Percentiles rank a stretch among this genome's conserved stretches.
Conservation (phyloP, 2,329 filamentous ascomycete species). For the Xylariaceae sp. region DNA sequence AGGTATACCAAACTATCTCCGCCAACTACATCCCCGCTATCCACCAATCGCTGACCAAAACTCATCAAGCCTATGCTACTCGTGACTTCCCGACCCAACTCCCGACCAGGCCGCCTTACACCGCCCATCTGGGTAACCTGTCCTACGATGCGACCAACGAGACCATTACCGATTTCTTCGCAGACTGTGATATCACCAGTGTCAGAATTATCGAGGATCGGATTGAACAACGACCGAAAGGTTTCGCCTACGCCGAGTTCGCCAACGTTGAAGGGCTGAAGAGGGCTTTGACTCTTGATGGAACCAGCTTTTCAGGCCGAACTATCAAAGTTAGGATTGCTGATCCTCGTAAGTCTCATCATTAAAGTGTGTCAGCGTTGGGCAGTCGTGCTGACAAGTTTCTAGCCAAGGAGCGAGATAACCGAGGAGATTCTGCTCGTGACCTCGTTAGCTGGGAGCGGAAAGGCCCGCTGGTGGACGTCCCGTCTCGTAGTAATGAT, state of each 20-base stretch:
- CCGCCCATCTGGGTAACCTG: conserved; percentile 93
- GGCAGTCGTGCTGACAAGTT: conserved; percentile 40
- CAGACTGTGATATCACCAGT: conserved; percentile 80
- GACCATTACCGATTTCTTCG: conserved; percentile 84
- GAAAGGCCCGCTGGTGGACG: conserved; percentile 82
- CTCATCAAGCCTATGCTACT: conserved; percentile 55
- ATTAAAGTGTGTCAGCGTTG: background rate
- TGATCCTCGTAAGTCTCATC: conserved; percentile 82
- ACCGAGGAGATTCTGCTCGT: conserved; percentile 57
- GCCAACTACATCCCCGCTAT: background rate
- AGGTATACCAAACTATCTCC: conserved; percentile 36
- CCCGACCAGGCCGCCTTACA: conserved; percentile 90
- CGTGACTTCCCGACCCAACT: conserved; percentile 77
- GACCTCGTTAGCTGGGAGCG: conserved; percentile 91
- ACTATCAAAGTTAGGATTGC: conserved; percentile 93
- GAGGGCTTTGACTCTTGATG: conserved; percentile 83
- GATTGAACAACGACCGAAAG: conserved; percentile 90
- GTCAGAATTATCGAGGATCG: conserved; percentile 98
- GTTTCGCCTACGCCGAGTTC: conserved; percentile 98
- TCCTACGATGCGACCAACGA: conserved; percentile 89
- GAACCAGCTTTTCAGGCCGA: conserved; percentile 81
- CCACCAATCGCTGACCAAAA: conserved; percentile 10
- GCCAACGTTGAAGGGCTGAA: conserved; percentile 84
- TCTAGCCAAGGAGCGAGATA: conserved; percentile 79
- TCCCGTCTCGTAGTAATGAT: conserved; percentile 50